These are phyloP conservation scores for Alternaria metachromatica DNA, from an alignment of 2,329 filamentous ascomycete species.

Conservation along the genomic window DNA sequence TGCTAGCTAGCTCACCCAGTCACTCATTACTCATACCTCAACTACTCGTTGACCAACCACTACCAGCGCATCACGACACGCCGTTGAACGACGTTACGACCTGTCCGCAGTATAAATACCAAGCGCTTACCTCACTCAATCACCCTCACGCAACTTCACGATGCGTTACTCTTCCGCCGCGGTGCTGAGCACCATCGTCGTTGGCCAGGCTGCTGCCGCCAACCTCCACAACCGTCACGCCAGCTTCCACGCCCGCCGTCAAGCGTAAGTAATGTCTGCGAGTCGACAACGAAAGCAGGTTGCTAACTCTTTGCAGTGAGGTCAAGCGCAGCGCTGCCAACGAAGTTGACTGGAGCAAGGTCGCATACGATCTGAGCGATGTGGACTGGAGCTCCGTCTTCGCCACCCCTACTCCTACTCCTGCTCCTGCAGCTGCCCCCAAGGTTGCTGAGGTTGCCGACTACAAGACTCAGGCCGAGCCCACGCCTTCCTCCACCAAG, in stretches of 20 bases:
- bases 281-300: background rate
- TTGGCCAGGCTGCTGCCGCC: conserved; percentile 44
- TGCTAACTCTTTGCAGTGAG: conserved; percentile 31
- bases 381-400: conserved; percentile 37
- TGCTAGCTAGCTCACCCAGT: conserved; percentile 27
- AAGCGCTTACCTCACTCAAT: conserved; percentile 7
- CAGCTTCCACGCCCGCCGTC: conserved; percentile 46
- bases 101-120: conserved; percentile 17
- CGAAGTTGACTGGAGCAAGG: conserved; percentile 40
- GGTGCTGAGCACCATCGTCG: conserved; percentile 47
- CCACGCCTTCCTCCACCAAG: conserved; percentile 11
- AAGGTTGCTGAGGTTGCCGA: conserved; percentile 19
- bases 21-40: conserved; percentile 31
- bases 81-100: conserved; percentile 39
- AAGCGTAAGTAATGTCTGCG: conserved; percentile 32
- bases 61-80: conserved; percentile 14
- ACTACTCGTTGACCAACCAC: conserved; percentile 5
- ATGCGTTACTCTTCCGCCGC: conserved; percentile 48
- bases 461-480: conserved; percentile 14
- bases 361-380: conserved; percentile 33
- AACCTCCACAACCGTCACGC: conserved; percentile 43
- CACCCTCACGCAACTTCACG: conserved; percentile 15
- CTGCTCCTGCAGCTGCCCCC: conserved; percentile 1
- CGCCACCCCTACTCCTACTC: conserved; percentile 18
- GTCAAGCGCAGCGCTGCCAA: conserved; percentile 34